phyloP scores from a whole-genome alignment of 352 stramenopile species.

The Phytophthora podocarpi region DNA sequence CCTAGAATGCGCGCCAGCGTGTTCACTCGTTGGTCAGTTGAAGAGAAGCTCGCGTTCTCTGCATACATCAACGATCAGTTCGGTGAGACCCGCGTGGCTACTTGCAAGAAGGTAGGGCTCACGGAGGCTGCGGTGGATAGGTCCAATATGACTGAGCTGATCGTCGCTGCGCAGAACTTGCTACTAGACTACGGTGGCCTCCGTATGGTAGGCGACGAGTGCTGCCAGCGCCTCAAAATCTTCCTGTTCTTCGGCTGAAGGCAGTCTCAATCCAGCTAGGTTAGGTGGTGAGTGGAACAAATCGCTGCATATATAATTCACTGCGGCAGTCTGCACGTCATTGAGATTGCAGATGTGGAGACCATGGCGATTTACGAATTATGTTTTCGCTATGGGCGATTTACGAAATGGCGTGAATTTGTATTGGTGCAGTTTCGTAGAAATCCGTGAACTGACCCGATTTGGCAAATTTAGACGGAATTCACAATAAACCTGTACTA shows the following conservation, averaged over 20 bases:
- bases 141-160: slow-evolving; percentile 52
- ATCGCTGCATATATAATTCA: slow-evolving; percentile 18
- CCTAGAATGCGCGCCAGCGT: slow-evolving; percentile 42
- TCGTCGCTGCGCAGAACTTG: slow-evolving; percentile 69
- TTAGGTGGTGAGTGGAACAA: slow-evolving; percentile 1
- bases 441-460: no score
- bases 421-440: no score
- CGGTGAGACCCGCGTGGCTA: slow-evolving; percentile 60
- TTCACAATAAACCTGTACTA: no score
- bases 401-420: no score
- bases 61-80: slow-evolving; percentile 58
- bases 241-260: slow-evolving; percentile 77
- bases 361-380: no score
- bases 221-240: slow-evolving; percentile 68
- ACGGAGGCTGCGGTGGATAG: slow-evolving; percentile 62
- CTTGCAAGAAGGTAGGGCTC: slow-evolving; percentile 68
- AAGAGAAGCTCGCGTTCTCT: slow-evolving; percentile 52
- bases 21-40: slow-evolving; percentile 58
- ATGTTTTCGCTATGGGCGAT: no score
- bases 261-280: not conserved
- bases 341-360: not conserved
- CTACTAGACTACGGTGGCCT: slow-evolving; percentile 56
- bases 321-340: slow-evolving; percentile 4
- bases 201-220: slow-evolving; percentile 55
- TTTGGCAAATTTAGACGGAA: no score